Base-by-base conservation (phyloP, 768 basidiomycete species). In the Collybia sp. region DNA sequence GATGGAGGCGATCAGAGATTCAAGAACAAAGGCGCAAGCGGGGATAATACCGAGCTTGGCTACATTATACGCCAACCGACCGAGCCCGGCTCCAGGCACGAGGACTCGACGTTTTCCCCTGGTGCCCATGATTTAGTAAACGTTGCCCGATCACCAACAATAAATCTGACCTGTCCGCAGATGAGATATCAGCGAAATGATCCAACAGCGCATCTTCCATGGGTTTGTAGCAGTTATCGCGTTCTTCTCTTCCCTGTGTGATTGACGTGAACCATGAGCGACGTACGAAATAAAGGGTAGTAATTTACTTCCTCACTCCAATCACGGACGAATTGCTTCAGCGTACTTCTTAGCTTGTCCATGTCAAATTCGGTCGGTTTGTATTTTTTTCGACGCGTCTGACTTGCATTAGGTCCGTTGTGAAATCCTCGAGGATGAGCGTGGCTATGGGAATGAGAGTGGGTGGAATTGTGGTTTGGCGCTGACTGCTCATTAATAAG, bases 241-340 rank as follows among this genome's bases (percentile, higher is more conserved):
- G 79, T 60, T 98, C 94, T 1, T 62, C 60, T 52, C 68, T 72
- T 1, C 93, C 93, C 86, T 93, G 52, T 30, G 42, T 6, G 2
- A 17, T n/a, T 15, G 32, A 41, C 25, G 11, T 30, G 25, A 13
- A 33, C 25, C 19, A 31, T 30, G 37, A 19, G 18, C 35, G n/a
- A 49, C 38, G 35, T 2, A 20, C 11, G 16, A 42, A 11, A 17
- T 1, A 15, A 39, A 25, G 33, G 46, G 30, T 3, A 32, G 17
- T 34, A 35, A 15, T 25, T 10, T 17, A 92, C 90, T 71, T 91
- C 85, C 52, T 72, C 76, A 49, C 87, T 89, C 93, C 94, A 98
- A 58, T 98, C 93, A 11, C 93, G 76, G 9, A 93, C 93, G 43
- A 95, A 85, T 56, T 95, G 93, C 58, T 95, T 91, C 33, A 97